phyloP scores from a whole-genome alignment of 2,329 filamentous ascomycete species.

The Tricladium varicosporioides region DNA sequence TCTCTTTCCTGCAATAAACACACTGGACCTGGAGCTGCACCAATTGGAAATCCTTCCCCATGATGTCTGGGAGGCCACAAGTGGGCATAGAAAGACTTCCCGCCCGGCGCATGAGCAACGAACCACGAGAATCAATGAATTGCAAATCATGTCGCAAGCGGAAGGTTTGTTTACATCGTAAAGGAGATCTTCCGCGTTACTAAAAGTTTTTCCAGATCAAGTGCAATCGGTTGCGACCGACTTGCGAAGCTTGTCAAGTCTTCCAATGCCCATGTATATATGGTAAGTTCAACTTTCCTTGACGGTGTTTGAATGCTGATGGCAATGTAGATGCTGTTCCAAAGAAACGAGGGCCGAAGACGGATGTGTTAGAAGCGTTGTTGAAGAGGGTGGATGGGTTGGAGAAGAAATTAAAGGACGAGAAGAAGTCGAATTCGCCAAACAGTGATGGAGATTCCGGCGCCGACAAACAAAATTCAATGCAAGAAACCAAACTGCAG shows the following conservation, averaged over 20 bases:
- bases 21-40: not conserved
- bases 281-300: constrained; percentile 55
- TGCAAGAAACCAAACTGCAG: constrained; percentile 28
- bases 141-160: constrained; percentile 92
- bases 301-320: constrained; percentile 14
- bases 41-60: constrained; percentile 4
- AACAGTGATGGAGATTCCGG: constrained; percentile 21
- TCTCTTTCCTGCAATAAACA: constrained; percentile 15
- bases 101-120: constrained; percentile 35
- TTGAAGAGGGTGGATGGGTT: constrained; percentile 82
- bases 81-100: constrained; percentile 36
- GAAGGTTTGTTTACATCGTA: constrained; percentile 61
- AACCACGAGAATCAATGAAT: constrained; percentile 89
- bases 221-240: constrained; percentile 80
- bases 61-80: constrained; percentile 34
- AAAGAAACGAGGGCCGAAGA: constrained; percentile 88
- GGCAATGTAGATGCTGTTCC: constrained; percentile 70
- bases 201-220: constrained; percentile 65
- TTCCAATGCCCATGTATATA: constrained; percentile 88
- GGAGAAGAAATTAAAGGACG: constrained; percentile 74
- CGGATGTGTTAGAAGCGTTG: constrained; percentile 80
- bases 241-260: constrained; percentile 85
- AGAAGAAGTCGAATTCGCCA: constrained; percentile 45
- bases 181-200: constrained; percentile 22
- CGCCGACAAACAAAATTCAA: constrained; percentile 22